Conservation (phyloP, 2,329 filamentous ascomycete genomes). For the Aureobasidium sp. region DNA sequence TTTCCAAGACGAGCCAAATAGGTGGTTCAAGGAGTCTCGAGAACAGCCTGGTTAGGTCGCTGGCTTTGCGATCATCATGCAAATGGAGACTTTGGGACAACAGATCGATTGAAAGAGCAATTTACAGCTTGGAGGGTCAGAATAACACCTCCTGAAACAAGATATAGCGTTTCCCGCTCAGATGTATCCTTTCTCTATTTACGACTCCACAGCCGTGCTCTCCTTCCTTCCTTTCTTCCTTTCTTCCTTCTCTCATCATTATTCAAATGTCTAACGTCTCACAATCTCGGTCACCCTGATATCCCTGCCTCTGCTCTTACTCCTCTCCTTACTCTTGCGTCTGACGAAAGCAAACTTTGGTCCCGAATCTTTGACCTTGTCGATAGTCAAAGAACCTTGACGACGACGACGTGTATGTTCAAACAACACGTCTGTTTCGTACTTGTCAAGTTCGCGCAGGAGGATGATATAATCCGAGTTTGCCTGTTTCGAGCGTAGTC, state of each 20-base stretch:
- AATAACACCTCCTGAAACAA: neutral
- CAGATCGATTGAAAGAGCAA: neutral
- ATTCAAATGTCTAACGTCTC: neutral
- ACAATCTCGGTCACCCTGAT: slow-evolving; percentile 4
- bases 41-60: neutral
- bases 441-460: slow-evolving; percentile 39
- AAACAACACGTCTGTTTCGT: slow-evolving; percentile 42
- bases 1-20: neutral
- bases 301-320: slow-evolving; percentile 6
- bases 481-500: slow-evolving; percentile 19
- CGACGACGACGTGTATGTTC: slow-evolving; percentile 41
- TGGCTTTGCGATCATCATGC: neutral
- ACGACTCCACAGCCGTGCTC: too few species aligned
- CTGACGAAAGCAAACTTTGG: slow-evolving; percentile 5
- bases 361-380: neutral
- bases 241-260: neutral
- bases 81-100: neutral
- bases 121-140: neutral
- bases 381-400: neutral
- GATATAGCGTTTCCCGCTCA: neutral
- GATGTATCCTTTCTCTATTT: too few species aligned
- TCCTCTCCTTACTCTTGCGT: neutral
- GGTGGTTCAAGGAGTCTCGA: neutral
- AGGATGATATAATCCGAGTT: slow-evolving; percentile 43
- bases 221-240: too few species aligned